phyloP scores from a whole-genome alignment of 345 rosid species.

The thale cress (Arabidopsis thaliana) region TAIR10.1 NC_003071.7:17877001-17877500 shows the following conservation, averaged over 20 bases:
- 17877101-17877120: background rate
- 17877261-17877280: slow-evolving; percentile 39
- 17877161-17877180: slow-evolving; percentile 4
- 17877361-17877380: slow-evolving; percentile 41
- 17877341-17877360: background rate
- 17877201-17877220: slow-evolving; percentile 20
- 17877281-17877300: slow-evolving; percentile 1
- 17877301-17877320: background rate
- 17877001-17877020: background rate
- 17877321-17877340: background rate
- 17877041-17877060: background rate
- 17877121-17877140: background rate
- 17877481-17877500: background rate
- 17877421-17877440: slow-evolving; percentile 5
- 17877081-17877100: slow-evolving; percentile 5
- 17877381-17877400: slow-evolving; percentile 2
- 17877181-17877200: slow-evolving; percentile 12
- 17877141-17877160: background rate
- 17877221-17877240: slow-evolving; percentile 31
- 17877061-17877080: background rate
- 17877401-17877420: background rate
- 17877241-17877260: slow-evolving; percentile 42
- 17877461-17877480: background rate
- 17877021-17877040: background rate
- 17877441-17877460: background rate